These are phyloP conservation scores for Nigrospora sphaerica DNA, from an alignment of 2,329 filamentous ascomycete species.

Conservation along the genomic window DNA sequence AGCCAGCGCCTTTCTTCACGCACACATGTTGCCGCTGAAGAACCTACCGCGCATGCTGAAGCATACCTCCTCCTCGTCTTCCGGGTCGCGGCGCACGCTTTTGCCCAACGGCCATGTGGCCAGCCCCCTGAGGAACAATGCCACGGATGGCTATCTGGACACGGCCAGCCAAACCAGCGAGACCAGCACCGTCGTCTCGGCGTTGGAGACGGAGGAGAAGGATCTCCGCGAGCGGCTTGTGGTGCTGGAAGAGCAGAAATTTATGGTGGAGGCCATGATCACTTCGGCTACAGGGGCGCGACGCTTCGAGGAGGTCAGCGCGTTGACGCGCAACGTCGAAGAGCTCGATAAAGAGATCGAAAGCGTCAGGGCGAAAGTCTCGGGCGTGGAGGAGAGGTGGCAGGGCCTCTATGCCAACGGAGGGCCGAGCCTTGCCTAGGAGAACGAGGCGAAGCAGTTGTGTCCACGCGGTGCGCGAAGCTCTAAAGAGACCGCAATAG, in stretches of 20 bases:
- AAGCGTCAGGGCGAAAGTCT: conserved; percentile 55
- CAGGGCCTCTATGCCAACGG: conserved; percentile 40
- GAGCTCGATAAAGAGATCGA: conserved; percentile 77
- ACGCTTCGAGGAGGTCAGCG: conserved; percentile 80
- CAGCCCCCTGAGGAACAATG: conserved; percentile 39
- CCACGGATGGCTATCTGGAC: conserved; percentile 30
- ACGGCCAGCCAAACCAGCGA: conserved; percentile 44
- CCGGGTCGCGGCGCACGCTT: conserved; percentile 21
- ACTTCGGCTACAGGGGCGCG: conserved; percentile 66
- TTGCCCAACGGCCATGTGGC: conserved; percentile 21
- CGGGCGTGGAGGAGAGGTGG: conserved; percentile 56
- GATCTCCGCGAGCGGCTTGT: conserved; percentile 72
- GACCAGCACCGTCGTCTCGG: conserved; percentile 44
- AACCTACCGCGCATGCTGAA: conserved; percentile 62
- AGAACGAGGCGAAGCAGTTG: not conserved
- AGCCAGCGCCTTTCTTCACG: conserved; percentile 75
- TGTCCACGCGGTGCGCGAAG: too few relatives aligned
- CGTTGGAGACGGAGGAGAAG: conserved; percentile 76
- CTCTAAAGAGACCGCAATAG: too few relatives aligned
- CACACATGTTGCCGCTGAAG: conserved; percentile 86
- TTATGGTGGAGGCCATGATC: conserved; percentile 83
- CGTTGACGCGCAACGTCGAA: conserved; percentile 71
- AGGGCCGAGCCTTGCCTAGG: conserved; percentile 4
- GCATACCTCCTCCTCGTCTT: conserved; percentile 28
- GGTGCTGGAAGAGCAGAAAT: conserved; percentile 84